Conservation (phyloP, 2,329 filamentous ascomycete species). For the Paraphoma chrysanthemicola region DNA sequence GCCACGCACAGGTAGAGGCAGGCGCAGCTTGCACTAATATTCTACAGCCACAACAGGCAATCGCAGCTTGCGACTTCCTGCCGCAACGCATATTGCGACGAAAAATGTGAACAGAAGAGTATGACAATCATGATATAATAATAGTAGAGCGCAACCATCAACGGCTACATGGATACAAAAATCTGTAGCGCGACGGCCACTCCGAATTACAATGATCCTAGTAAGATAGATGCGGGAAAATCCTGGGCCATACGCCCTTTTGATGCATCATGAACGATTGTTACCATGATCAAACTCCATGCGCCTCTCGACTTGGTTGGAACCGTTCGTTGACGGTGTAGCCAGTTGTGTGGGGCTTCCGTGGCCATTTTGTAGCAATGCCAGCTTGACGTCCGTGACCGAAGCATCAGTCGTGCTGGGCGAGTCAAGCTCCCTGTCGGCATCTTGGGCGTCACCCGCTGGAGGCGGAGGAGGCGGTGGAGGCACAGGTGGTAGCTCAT, state of each 20-base stretch:
- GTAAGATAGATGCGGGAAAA: neutral
- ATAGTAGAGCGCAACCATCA: no score
- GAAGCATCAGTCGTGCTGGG: neutral
- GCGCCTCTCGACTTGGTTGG: slow-evolving; percentile 4
- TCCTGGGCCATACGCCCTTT: neutral
- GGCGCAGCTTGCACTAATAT: no score
- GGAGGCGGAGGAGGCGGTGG: slow-evolving; percentile 49
- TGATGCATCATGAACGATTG: neutral
- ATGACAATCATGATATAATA: no score
- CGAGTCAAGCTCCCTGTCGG: slow-evolving; percentile 30
- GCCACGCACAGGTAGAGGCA: no score
- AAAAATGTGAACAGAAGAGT: no score
- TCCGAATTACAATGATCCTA: neutral
- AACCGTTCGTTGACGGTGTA: slow-evolving; percentile 50
- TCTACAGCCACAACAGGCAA: no score
- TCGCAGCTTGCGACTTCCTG: no score
- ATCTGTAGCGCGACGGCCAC: neutral
- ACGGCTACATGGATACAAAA: neutral
- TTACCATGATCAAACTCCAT: neutral
- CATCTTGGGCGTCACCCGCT: slow-evolving; percentile 36
- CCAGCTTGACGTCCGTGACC: slow-evolving; percentile 8
- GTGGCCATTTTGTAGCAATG: slow-evolving; percentile 14
- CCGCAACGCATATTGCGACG: no score
- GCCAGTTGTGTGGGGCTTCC: slow-evolving; percentile 53
- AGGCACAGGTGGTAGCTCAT: slow-evolving; percentile 51